Percentiles rank a stretch among this genome's conserved stretches.
Evolutionary conservation across 2,329 filamentous ascomycete genomes (phyloP).

Genomic region (Aspergillus sp.): DNA sequence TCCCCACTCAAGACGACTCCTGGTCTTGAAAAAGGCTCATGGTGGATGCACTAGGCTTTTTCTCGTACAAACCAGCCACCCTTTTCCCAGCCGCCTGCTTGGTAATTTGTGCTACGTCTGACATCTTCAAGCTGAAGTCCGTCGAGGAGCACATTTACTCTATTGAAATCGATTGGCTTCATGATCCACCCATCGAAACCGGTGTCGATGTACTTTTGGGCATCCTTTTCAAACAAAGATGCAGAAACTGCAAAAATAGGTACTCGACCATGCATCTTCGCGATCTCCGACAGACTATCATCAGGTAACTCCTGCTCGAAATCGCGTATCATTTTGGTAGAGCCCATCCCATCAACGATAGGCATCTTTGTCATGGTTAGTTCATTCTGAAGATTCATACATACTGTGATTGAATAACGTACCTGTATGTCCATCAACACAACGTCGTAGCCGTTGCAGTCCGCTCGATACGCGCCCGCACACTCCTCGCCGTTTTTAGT

Average conservation of each 20-base stretch:
- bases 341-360: conserved; percentile 83
- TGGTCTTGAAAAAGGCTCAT: not conserved
- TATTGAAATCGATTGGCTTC: conserved; percentile 78
- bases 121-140: conserved; percentile 62
- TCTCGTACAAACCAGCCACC: conserved; percentile 69
- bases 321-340: conserved; percentile 77
- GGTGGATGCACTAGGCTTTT: conserved; percentile 10
- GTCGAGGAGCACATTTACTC: conserved; percentile 62
- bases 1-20: too few relatives aligned
- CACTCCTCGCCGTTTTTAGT: conserved; percentile 85
- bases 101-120: conserved; percentile 63
- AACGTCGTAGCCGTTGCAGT: conserved; percentile 63
- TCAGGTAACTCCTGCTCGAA: conserved; percentile 57
- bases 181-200: conserved; percentile 90
- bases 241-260: conserved; percentile 84
- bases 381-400: not conserved
- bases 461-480: conserved; percentile 63
- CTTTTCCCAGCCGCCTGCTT: conserved; percentile 71
- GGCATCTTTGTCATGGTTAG: conserved; percentile 63
- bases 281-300: conserved; percentile 53
- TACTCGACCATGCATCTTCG: conserved; percentile 59
- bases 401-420: conserved; percentile 23
- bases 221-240: conserved; percentile 67
- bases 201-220: conserved; percentile 63
- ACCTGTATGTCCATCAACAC: conserved; percentile 94